Conservation (phyloP, 805 yeast species). For the Naumovozyma baii region DNA sequence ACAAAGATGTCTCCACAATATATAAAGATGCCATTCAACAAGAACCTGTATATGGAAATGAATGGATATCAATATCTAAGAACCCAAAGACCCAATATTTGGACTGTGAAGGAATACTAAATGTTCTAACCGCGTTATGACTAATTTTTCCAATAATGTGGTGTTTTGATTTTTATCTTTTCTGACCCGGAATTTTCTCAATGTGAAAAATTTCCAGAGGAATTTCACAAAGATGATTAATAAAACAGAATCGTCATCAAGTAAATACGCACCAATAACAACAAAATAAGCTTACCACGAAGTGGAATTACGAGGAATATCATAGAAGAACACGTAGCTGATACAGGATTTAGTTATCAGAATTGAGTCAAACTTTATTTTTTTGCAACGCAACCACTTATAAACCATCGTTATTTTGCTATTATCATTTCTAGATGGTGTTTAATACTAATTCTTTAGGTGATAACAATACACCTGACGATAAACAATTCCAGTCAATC, state of each 20-base stretch:
- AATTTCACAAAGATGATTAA: slow-evolving; percentile 8
- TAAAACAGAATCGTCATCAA: background rate
- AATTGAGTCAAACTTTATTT: background rate
- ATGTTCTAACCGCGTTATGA: background rate
- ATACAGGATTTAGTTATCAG: background rate
- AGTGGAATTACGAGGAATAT: background rate
- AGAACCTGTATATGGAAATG: slow-evolving; percentile 52
- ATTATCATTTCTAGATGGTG: background rate
- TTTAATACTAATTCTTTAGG: background rate
- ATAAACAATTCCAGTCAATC: slow-evolving; percentile 4
- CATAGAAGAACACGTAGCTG: background rate
- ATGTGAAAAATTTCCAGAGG: slow-evolving; percentile 16
- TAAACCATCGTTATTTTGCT: background rate
- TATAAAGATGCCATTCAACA: slow-evolving; percentile 30
- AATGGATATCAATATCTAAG: slow-evolving; percentile 49
- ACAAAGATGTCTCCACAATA: slow-evolving; percentile 8
- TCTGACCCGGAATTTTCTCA: background rate
- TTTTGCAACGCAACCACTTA: too few relatives aligned
- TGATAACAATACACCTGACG: slow-evolving; percentile 2
- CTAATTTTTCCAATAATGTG: background rate
- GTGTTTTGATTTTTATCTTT: background rate
- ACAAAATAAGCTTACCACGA: too few relatives aligned
- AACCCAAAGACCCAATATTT: slow-evolving; percentile 38
- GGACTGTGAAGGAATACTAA: slow-evolving; percentile 30
- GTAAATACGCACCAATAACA: background rate